Evolutionary conservation across 106 monocot genomes (phyloP).

Genomic region (Iris macrosiphon): DNA sequence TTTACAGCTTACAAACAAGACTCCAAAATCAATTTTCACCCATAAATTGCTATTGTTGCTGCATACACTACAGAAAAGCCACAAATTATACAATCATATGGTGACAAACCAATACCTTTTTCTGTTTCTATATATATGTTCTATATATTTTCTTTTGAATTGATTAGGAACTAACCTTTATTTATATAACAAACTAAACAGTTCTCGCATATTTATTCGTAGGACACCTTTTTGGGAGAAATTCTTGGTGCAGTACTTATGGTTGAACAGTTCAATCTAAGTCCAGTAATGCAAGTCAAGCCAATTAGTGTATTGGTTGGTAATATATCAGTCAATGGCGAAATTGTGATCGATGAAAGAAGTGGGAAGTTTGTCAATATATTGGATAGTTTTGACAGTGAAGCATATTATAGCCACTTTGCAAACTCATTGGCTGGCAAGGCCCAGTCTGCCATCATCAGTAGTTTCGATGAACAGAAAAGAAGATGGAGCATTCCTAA

Average conservation of each 20-base stretch:
- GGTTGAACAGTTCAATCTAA: constrained; percentile 28
- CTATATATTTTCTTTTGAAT: too few species aligned
- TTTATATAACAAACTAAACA: too few species aligned
- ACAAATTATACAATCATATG: constrained; percentile 48
- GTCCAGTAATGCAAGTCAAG: constrained; percentile 12
- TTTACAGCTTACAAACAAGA: constrained; percentile 16
- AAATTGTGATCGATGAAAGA: constrained; percentile 9
- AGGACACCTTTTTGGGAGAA: constrained; percentile 93
- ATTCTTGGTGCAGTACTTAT: constrained; percentile 67
- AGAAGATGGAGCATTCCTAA: constrained; percentile 41
- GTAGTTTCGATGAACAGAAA: constrained; percentile 71
- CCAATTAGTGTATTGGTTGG: constrained; percentile 18
- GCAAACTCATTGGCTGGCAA: constrained; percentile 32
- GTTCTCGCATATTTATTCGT: too few species aligned
- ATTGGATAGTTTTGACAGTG: constrained; percentile 29
- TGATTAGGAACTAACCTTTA: too few species aligned
- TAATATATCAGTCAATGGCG: constrained; percentile 33
- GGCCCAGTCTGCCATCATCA: constrained; percentile 54
- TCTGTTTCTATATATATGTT: too few species aligned
- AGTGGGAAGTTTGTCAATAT: constrained; percentile 39
- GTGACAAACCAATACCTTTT: constrained; percentile 19
- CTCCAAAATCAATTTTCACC: constrained; percentile 61
- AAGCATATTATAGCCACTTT: constrained; percentile 45
- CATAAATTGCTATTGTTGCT: constrained; percentile 37
- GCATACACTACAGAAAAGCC: constrained; percentile 34